Percentiles rank a stretch among this genome's conserved stretches.
phyloP scores from a whole-genome alignment of 2,329 filamentous ascomycete genomes.

The Monosporascus sp. region DNA sequence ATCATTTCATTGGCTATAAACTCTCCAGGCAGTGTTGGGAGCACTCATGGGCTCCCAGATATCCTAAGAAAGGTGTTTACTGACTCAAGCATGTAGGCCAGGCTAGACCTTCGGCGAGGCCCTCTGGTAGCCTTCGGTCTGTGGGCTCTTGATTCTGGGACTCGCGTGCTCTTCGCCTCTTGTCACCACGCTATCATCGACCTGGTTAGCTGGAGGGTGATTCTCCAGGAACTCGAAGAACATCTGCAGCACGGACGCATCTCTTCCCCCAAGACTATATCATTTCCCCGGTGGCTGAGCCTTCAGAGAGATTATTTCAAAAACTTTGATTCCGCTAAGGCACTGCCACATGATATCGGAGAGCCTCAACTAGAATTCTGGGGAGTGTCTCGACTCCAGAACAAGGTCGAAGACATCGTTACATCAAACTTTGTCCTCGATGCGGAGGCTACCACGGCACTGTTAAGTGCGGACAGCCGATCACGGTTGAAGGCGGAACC shows the following conservation, averaged over 20 bases:
- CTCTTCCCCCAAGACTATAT: constrained; percentile 10
- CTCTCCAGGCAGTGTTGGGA: too few species aligned
- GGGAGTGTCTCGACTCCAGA: not conserved
- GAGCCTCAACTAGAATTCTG: constrained; percentile 1
- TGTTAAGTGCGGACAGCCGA: constrained; percentile 13
- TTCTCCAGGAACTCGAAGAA: constrained; percentile 37
- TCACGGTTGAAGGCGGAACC: constrained; percentile 26
- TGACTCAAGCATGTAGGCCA: not conserved
- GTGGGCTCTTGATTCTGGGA: constrained; percentile 8
- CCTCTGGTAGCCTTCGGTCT: constrained; percentile 17
- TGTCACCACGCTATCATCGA: constrained; percentile 35
- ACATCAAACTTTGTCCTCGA: constrained; percentile 25
- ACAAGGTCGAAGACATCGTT: constrained; percentile 1
- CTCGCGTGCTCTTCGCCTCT: constrained; percentile 24
- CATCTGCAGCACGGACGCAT: constrained; percentile 21
- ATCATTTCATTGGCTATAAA: too few species aligned
- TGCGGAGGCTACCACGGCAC: constrained; percentile 22
- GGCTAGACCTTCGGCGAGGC: constrained; percentile 13
- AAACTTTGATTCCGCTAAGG: constrained; percentile 1
- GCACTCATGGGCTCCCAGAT: too few species aligned
- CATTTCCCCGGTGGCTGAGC: constrained; percentile 32
- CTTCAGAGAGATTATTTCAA: constrained; percentile 27
- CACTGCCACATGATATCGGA: constrained; percentile 1
- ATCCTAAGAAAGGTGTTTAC: too few species aligned
- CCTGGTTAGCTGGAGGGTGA: constrained; percentile 38